Conservation (phyloP, 345 rosid genomes). For the Combretum micranthum region DNA sequence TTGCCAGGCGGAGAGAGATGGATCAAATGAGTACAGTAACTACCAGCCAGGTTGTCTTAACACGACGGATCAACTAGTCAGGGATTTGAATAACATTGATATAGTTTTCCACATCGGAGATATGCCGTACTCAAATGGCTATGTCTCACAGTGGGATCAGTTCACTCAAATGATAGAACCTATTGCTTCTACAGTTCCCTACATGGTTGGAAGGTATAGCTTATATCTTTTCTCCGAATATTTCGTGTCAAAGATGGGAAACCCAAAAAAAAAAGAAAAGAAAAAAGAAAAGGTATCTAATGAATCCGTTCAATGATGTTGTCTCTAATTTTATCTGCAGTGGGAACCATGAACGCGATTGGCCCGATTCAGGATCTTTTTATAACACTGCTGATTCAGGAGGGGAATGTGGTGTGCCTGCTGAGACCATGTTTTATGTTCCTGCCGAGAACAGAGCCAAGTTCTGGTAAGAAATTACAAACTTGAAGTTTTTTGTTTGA, state of each 20-base stretch:
- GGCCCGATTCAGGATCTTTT: constrained; percentile 67
- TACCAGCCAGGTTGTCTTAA: constrained; percentile 71
- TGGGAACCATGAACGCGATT: constrained; percentile 78
- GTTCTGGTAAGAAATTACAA: constrained; percentile 37
- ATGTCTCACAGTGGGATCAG: constrained; percentile 82
- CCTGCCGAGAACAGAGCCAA: constrained; percentile 60
- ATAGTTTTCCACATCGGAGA: constrained; percentile 80
- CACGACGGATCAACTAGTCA: constrained; percentile 67
- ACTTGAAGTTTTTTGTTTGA: neutral
- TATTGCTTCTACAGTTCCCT: constrained; percentile 54
- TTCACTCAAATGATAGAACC: constrained; percentile 80
- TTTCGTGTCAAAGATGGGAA: no score
- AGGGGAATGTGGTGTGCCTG: constrained; percentile 54
- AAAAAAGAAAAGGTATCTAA: no score
- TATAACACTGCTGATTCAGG: constrained; percentile 40
- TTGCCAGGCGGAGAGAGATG: constrained; percentile 67
- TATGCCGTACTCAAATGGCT: constrained; percentile 60
- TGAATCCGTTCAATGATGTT: neutral
- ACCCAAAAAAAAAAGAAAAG: no score
- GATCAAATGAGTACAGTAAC: constrained; percentile 63
- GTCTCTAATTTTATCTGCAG: constrained; percentile 24
- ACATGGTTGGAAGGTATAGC: constrained; percentile 88
- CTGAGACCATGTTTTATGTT: constrained; percentile 43
- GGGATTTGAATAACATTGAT: constrained; percentile 51
- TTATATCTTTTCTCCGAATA: no score